These are phyloP conservation scores for Teunomyces funiuensis DNA, from an alignment of 805 yeast species.

Conservation along the genomic window DNA sequence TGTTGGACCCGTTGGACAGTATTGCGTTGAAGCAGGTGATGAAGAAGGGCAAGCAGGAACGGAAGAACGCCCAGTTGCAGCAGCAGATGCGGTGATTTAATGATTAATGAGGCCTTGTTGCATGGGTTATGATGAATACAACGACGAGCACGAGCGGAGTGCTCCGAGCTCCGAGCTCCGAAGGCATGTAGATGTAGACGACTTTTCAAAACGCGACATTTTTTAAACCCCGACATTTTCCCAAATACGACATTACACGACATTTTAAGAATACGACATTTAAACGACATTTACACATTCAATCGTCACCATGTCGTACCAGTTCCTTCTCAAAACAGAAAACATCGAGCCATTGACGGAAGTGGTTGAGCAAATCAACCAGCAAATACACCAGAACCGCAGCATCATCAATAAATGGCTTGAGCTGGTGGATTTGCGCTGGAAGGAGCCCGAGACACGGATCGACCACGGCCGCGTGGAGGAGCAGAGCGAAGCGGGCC, in stretches of 20 bases:
- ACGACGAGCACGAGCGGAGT: background rate
- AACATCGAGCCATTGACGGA: constrained; percentile 30
- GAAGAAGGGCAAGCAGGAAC: constrained; percentile 89
- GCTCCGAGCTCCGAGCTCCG: no score
- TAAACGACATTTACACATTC: no score
- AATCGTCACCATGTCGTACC: constrained; percentile 5
- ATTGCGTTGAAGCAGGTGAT: constrained; percentile 91
- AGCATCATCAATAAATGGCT: constrained; percentile 21
- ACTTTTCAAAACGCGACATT: no score
- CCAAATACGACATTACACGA: no score
- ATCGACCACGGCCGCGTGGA: background rate
- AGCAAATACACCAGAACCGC: constrained; percentile 26
- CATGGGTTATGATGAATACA: no score
- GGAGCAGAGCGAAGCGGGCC: background rate
- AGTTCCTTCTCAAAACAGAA: constrained; percentile 29
- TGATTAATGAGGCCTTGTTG: no score
- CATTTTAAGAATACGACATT: no score
- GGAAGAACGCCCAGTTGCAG: constrained; percentile 54
- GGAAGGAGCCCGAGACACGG: constrained; percentile 8
- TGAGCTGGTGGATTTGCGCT: constrained; percentile 20
- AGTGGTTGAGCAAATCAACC: constrained; percentile 20
- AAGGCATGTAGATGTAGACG: no score
- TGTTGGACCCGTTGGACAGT: constrained; percentile 90
- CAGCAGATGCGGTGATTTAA: constrained; percentile 7
- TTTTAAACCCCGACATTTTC: no score